phyloP scores from a whole-genome alignment of 163 green algal species.

The Chlamydomonas reinhardtii region DNA sequence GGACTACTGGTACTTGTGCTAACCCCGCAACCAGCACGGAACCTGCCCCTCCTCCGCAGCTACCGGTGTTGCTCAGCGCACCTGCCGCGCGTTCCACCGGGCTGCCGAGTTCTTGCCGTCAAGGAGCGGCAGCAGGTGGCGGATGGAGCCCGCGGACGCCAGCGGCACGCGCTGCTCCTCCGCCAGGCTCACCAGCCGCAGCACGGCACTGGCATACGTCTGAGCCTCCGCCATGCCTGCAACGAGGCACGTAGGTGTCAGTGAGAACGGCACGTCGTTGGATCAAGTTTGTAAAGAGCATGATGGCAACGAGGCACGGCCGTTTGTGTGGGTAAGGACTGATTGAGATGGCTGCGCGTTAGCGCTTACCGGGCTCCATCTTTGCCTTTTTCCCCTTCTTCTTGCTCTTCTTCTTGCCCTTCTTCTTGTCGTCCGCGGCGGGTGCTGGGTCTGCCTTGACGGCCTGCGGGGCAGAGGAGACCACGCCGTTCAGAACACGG shows the following conservation, averaged over 20 bases:
- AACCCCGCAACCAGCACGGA: no score
- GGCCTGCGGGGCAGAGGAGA: not conserved
- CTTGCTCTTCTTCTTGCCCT: conserved; percentile 54
- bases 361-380: conserved; percentile 53
- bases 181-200: conserved; percentile 56
- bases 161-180: conserved; percentile 45
- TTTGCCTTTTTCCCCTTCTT: conserved; percentile 56
- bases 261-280: no score
- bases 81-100: conserved; percentile 62
- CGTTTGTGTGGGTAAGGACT: no score
- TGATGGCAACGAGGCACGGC: no score
- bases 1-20: no score
- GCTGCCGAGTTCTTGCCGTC: conserved; percentile 44
- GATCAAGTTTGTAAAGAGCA: no score
- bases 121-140: conserved; percentile 62
- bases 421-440: conserved; percentile 14
- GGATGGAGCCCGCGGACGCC: conserved; percentile 37
- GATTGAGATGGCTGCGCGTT: no score
- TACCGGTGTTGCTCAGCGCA: no score
- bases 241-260: no score
- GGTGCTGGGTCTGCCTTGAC: not conserved
- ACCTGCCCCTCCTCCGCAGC: no score
- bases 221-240: conserved; percentile 56
- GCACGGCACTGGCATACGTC: conserved; percentile 55
- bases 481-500: no score